Base-by-base conservation (phyloP, 192 early-diverging fungal species). In the Coemansia sp. region DNA sequence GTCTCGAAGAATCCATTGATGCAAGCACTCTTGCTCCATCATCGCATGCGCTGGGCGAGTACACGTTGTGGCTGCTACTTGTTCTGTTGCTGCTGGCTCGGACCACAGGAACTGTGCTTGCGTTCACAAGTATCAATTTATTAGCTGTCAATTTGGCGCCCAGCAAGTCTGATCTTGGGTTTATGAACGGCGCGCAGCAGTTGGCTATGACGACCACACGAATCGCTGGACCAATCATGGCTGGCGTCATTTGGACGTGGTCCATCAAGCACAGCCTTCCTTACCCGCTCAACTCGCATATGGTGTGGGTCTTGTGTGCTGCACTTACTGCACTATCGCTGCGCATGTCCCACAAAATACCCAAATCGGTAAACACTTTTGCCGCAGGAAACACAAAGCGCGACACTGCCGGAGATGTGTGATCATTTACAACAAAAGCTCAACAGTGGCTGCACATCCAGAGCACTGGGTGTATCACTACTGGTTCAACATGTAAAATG, bases 121-220 rank as follows among this genome's bases (percentile, higher is more conserved):
- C 58, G 23, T 57, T 68, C 34, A 78, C 75, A 2, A 72, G 75
- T 42, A 60, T 68, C 53, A 69, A 74, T 38, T 49, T 80, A 54
- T 25, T 79, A 11, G 64, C 68, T 2, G 72, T 44, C 14, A 79
- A 78, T n/a, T 9, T 78, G 19, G 75, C 75, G 6, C 69, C 75
- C 2, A 55, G 61, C 19, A 61, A 25, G 22, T 15, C 69, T 2
- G 69, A 68, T 14, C 66, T 78, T 4, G 75, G 75, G 1, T 60
- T 69, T 12, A 72, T 78, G 71, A 78, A 69, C 40, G 66, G 75
- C 25, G n/a, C 42, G 0, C 75, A 78, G 69, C 75, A 78, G 47
- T 37, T 80, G 31, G 65, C 65, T 1, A 62, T 71, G 62, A 65
- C 72, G 2, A 4, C 14, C 7, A 74, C 66, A 0, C 36, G 72